Evolutionary conservation across 768 basidiomycete genomes (phyloP).

Genomic region (Suillus bovinus): DNA sequence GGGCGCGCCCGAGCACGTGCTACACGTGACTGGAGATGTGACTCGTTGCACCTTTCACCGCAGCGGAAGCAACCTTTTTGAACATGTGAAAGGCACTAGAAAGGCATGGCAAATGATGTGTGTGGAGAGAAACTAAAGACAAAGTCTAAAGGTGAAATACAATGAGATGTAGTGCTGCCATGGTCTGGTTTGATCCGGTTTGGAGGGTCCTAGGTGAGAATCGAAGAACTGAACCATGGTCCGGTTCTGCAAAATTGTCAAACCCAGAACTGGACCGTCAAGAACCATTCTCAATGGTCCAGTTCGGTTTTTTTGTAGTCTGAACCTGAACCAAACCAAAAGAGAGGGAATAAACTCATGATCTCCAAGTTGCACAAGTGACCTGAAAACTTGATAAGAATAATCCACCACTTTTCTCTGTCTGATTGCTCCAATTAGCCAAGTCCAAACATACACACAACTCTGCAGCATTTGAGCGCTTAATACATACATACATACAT

Average conservation of each 20-base stretch:
- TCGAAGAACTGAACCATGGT: not conserved
- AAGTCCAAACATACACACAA: not conserved
- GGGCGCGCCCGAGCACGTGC: slow-evolving; percentile 5
- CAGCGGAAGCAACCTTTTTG: too few relatives aligned
- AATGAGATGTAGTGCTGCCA: too few relatives aligned
- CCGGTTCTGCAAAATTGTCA: not conserved
- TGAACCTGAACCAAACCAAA: not conserved
- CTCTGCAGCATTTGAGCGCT: not conserved
- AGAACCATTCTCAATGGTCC: not conserved
- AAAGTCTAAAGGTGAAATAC: too few relatives aligned
- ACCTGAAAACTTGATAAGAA: not conserved
- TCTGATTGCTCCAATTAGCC: not conserved
- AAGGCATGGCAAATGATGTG: too few relatives aligned
- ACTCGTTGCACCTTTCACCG: not conserved
- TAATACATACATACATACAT: not conserved
- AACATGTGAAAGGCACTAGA: too few relatives aligned
- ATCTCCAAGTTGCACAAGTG: not conserved
- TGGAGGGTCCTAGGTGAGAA: too few relatives aligned
- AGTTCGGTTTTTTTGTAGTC: too few relatives aligned
- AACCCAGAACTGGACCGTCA: not conserved
- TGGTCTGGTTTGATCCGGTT: too few relatives aligned
- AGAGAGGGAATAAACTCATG: not conserved
- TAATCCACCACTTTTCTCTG: not conserved
- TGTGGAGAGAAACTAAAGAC: too few relatives aligned
- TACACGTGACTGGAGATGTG: slow-evolving; percentile 2